Percentiles rank a stretch among this genome's conserved stretches.
Evolutionary conservation across 2,329 filamentous ascomycete genomes (phyloP).

Genomic region (Knoxdaviesia proteae): DNA sequence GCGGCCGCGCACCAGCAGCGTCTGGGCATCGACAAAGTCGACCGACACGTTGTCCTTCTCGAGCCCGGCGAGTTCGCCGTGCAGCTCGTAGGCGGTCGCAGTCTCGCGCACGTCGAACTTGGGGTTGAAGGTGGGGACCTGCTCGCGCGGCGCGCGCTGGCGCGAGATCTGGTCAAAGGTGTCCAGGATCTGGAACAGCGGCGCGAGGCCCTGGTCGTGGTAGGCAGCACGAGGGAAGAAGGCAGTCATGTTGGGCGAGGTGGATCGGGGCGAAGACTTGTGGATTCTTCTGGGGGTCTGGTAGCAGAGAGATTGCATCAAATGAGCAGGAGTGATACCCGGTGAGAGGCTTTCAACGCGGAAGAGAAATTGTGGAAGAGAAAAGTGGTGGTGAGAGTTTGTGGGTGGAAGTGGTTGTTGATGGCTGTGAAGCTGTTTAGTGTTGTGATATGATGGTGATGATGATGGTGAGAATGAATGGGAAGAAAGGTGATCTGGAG

Average conservation of each 20-base stretch:
- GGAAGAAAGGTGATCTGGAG: too few relatives aligned
- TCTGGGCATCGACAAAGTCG: constrained; percentile 61
- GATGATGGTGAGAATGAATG: too few relatives aligned
- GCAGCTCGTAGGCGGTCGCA: constrained; percentile 47
- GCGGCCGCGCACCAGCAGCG: constrained; percentile 47
- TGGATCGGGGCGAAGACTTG: constrained; percentile 3
- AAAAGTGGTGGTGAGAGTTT: neutral
- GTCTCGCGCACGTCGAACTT: constrained; percentile 63
- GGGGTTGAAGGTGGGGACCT: constrained; percentile 41
- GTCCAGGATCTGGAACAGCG: constrained; percentile 43
- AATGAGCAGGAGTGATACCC: neutral
- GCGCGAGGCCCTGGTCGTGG: constrained; percentile 30
- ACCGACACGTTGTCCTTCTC: constrained; percentile 54
- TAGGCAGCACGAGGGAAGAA: constrained; percentile 35
- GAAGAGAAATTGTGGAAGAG: neutral
- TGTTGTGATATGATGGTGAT: too few relatives aligned
- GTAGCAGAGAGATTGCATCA: too few relatives aligned
- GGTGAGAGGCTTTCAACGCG: neutral
- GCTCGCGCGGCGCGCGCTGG: constrained; percentile 5
- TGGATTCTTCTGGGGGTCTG: neutral
- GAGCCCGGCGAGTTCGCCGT: constrained; percentile 61
- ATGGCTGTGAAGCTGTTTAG: neutral
- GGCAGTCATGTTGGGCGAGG: constrained; percentile 27
- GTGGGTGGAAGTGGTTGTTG: constrained; percentile 1
- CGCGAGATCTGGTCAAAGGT: constrained; percentile 27